These are phyloP conservation scores for Vitis rotundifolia DNA, from an alignment of 164 flowering plant genomes.

Conservation along the genomic window DNA sequence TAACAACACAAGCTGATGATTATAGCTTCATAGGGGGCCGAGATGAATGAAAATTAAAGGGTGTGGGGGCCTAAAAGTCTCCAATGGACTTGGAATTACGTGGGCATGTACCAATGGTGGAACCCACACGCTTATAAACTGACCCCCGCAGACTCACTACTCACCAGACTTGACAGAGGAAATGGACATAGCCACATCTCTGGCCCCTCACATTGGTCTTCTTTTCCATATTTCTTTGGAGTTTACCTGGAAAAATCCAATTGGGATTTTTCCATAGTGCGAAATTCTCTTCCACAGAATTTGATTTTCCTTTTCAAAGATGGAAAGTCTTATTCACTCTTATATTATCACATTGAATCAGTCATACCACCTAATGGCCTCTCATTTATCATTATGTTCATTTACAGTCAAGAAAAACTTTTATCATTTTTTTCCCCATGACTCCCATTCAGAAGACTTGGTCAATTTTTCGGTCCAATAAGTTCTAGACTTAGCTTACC, in stretches of 20 bases:
- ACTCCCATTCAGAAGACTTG: no score
- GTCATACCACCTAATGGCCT: no score
- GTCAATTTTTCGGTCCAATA: no score
- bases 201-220: not conserved
- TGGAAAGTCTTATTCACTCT: no score
- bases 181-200: slow-evolving; percentile 9
- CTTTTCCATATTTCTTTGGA: slow-evolving; percentile 6
- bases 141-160: slow-evolving; percentile 5
- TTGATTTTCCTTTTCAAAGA: not conserved
- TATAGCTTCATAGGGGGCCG: not conserved
- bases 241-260: slow-evolving; percentile 22
- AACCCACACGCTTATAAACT: slow-evolving; percentile 26
- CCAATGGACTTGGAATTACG: not conserved
- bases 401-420: no score
- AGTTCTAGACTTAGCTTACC: no score
- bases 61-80: not conserved
- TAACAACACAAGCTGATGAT: not conserved
- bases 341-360: no score
- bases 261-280: not conserved
- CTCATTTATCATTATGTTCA: no score
- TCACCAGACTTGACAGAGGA: slow-evolving; percentile 1
- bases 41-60: no score
- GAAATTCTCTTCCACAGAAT: not conserved
- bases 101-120: slow-evolving; percentile 5
- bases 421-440: no score